Evolutionary conservation across 2,329 filamentous ascomycete genomes (phyloP).

Genomic region (Myriosclerotinia scirpicola): DNA sequence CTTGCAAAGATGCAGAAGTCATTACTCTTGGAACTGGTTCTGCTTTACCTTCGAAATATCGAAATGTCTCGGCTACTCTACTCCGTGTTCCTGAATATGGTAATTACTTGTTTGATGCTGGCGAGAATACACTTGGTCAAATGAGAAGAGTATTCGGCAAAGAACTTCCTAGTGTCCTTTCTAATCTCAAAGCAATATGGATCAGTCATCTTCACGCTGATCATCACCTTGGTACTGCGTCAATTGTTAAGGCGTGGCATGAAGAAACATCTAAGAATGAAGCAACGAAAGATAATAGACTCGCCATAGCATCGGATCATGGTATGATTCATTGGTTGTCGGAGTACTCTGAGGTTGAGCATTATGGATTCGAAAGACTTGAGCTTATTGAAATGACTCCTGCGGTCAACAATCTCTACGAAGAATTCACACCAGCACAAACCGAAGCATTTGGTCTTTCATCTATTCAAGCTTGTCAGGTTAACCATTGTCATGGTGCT

Average conservation of each 20-base stretch:
- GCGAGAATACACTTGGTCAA: slow-evolving; percentile 90
- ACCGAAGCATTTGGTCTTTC: slow-evolving; percentile 60
- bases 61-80: slow-evolving; percentile 89
- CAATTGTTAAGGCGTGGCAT: slow-evolving; percentile 81
- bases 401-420: slow-evolving; percentile 30
- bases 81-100: slow-evolving; percentile 80
- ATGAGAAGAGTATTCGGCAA: slow-evolving; percentile 71
- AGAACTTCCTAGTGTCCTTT: slow-evolving; percentile 69
- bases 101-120: slow-evolving; percentile 88
- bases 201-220: slow-evolving; percentile 96
- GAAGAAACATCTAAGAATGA: slow-evolving; percentile 48
- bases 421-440: slow-evolving; percentile 43
- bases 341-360: slow-evolving; percentile 78
- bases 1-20: slow-evolving; percentile 75
- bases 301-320: slow-evolving; percentile 67
- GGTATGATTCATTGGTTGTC: slow-evolving; percentile 74
- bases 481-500: slow-evolving; percentile 77
- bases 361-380: slow-evolving; percentile 65
- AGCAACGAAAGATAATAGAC: slow-evolving; percentile 43
- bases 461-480: slow-evolving; percentile 64
- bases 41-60: slow-evolving; percentile 84
- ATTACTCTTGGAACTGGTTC: slow-evolving; percentile 90
- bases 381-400: slow-evolving; percentile 31
- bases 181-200: slow-evolving; percentile 78
- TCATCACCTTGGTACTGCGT: slow-evolving; percentile 84